Evolutionary conservation across 2,329 filamentous ascomycete species (phyloP).

Genomic region (Colletotrichum orbiculare): DNA sequence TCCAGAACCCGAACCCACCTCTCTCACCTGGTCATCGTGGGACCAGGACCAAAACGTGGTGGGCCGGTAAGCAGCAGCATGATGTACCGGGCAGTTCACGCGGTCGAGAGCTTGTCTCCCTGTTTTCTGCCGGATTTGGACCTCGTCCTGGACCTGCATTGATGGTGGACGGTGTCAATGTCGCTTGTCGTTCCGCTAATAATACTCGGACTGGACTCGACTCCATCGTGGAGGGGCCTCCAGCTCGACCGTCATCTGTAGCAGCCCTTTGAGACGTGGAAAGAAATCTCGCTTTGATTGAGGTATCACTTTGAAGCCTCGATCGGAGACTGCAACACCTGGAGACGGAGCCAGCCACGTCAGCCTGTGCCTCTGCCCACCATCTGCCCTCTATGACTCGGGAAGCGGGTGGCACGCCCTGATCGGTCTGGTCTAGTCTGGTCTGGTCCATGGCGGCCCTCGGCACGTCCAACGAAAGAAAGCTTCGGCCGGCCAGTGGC

Average conservation of each 20-base stretch:
- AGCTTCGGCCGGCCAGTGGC: constrained; percentile 6
- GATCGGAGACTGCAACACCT: neutral
- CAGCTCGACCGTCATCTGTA: neutral
- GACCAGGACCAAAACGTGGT: neutral
- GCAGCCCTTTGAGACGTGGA: constrained; percentile 5
- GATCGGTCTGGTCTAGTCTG: neutral
- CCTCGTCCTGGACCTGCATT: neutral
- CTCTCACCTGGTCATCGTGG: constrained; percentile 9
- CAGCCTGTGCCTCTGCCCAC: constrained; percentile 11
- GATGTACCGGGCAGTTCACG: neutral
- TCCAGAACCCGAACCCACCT: constrained; percentile 17
- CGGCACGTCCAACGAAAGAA: too few species aligned
- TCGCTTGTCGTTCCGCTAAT: constrained; percentile 21
- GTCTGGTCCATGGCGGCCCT: too few species aligned
- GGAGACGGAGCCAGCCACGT: constrained; percentile 18
- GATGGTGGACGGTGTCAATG: constrained; percentile 11
- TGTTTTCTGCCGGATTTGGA: neutral
- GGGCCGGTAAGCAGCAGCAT: neutral
- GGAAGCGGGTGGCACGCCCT: constrained; percentile 5
- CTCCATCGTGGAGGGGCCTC: constrained; percentile 11
- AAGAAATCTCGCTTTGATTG: constrained; percentile 6
- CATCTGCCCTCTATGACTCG: constrained; percentile 13
- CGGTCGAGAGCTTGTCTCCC: neutral
- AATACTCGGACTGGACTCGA: too few species aligned
- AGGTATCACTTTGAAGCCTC: constrained; percentile 2